These are phyloP conservation scores for Aspergillus ruber DNA, from an alignment of 2,329 filamentous ascomycete species.

Conservation along the genomic window DNA sequence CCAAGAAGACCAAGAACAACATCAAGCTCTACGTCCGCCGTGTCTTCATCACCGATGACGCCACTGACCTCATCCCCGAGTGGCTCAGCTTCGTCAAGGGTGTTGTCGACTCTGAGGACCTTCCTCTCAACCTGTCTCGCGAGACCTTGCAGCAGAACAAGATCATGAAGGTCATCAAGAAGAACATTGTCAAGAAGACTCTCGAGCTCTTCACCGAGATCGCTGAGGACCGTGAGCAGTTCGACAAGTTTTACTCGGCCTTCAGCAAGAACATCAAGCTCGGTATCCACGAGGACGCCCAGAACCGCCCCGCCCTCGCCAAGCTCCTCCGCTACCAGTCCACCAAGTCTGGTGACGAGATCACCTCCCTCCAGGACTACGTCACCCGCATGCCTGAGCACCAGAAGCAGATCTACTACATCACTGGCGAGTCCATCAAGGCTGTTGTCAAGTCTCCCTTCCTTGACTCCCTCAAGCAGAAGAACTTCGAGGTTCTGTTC, in stretches of 20 bases:
- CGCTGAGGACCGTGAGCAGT: constrained; percentile 98
- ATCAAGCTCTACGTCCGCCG: constrained; percentile 99
- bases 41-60: constrained; percentile 99
- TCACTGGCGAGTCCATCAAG: constrained; percentile 99
- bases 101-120: constrained; percentile 99
- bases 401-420: constrained; percentile 99
- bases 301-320: constrained; percentile 87
- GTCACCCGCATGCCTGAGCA: constrained; percentile 99
- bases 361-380: constrained; percentile 93
- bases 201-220: constrained; percentile 99
- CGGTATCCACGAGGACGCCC: constrained; percentile 98
- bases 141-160: constrained; percentile 99
- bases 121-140: constrained; percentile 98
- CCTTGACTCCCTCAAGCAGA: constrained; percentile 96
- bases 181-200: constrained; percentile 99
- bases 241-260: constrained; percentile 99
- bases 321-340: constrained; percentile 99
- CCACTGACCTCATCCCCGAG: constrained; percentile 97
- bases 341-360: constrained; percentile 96
- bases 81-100: constrained; percentile 99
- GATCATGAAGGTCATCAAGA: constrained; percentile 99
- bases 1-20: constrained; percentile 99
- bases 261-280: constrained; percentile 99
- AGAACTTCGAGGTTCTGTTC: constrained; percentile 99
- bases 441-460: constrained; percentile 97